Evolutionary conservation across 257 asterid genomes (phyloP), one percentile per base, ranked within the genome.

Genomic region (Parsonsia alboflavescens): DNA sequence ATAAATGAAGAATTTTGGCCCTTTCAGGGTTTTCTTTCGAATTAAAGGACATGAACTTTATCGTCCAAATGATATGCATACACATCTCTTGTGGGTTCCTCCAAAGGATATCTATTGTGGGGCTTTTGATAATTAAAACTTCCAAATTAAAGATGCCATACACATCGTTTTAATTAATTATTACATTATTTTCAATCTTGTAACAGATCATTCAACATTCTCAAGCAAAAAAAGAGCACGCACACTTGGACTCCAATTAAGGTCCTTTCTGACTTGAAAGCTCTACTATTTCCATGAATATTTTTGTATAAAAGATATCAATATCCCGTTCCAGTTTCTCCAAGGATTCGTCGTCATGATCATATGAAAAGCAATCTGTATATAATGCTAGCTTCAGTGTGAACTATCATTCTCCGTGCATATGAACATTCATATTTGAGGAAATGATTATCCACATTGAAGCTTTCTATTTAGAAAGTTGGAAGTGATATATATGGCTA

Each of bases 11-110:
- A 16, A 4, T 7, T 8, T n/a, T 56, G 30, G 30, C 62, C n/a
- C n/a, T n/a, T n/a, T n/a, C 6, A 19, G 16, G 46, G 48, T 62
- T 62, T 33, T 13, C 22, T 6, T 33, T 54, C 39, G 3, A 33
- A 33, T 33, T 33, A 4, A 33, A 63, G 68, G 10, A 63, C 26
- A 33, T 63, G 26, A 63, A 22, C 33, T 63, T 63, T 16, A 63
- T 16, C 68, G 36, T 63, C 68, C 19, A 17, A 16, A 16, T 8
- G 45, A 63, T 63, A 63, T 63, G 26, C 12, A 63, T 63, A n/a
- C n/a, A n/a, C n/a, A n/a, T n/a, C n/a, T n/a, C n/a, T n/a, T n/a
- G 39, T 59, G 65, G 41, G 65, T 26, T 59, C 65, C 65, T 59
- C 68, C 6, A 63, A 62, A 63, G 48, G 39, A 33, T 33, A 63